Evolutionary conservation across 345 rosid genomes (phyloP).

Genomic region (Eucalyptus sp.): DNA sequence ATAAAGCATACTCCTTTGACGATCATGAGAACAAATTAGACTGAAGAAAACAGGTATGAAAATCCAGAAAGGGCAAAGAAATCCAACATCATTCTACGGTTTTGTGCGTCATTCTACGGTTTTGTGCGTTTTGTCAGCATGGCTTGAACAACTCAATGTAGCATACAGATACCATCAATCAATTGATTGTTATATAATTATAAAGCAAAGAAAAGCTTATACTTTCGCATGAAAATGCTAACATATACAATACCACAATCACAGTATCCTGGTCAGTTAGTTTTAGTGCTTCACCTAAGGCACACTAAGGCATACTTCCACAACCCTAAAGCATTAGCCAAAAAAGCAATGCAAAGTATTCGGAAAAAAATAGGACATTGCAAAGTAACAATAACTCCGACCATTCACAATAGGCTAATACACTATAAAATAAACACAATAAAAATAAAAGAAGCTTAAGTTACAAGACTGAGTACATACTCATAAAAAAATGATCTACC

Average conservation of each 20-base stretch:
- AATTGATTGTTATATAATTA: background rate
- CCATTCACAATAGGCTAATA: background rate
- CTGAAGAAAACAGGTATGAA: background rate
- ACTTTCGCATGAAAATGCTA: background rate
- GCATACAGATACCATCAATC: background rate
- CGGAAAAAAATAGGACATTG: background rate
- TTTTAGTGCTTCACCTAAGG: background rate
- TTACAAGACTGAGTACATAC: background rate
- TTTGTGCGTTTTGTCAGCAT: background rate
- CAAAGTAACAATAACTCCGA: background rate
- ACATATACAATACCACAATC: background rate
- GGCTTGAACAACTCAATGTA: background rate
- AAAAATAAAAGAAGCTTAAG: background rate
- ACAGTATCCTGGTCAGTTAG: background rate
- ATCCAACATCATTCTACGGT: background rate
- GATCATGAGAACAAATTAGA: background rate
- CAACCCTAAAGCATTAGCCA: background rate
- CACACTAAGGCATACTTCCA: background rate
- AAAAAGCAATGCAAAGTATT: background rate
- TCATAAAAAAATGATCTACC: slow-evolving; percentile 7
- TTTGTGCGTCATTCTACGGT: background rate
- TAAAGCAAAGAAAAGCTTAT: background rate
- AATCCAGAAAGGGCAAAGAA: background rate
- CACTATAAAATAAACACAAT: background rate
- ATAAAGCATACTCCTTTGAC: background rate